These are phyloP conservation scores for Stachybotrys chlorohalonatus DNA, from an alignment of 2,329 filamentous ascomycete genomes.

Conservation along the genomic window DNA sequence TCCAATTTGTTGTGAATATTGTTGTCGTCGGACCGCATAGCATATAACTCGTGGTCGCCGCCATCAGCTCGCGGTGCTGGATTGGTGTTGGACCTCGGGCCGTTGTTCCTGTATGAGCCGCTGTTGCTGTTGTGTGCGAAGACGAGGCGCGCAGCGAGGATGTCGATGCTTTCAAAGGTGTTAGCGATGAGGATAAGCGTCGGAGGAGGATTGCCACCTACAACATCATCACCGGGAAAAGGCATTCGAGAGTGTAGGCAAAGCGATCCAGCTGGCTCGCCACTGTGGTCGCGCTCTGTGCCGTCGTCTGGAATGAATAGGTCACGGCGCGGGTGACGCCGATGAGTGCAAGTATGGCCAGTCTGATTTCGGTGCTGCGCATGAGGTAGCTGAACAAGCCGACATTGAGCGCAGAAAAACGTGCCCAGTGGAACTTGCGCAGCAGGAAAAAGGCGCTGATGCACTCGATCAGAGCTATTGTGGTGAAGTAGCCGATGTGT, in stretches of 20 bases:
- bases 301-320: slow-evolving; percentile 23
- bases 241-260: slow-evolving; percentile 26
- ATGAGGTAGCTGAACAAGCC: slow-evolving; percentile 24
- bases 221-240: slow-evolving; percentile 27
- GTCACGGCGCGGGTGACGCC: slow-evolving; percentile 25
- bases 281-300: slow-evolving; percentile 19
- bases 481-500: slow-evolving; percentile 31
- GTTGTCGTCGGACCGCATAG: neutral
- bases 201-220: slow-evolving; percentile 9
- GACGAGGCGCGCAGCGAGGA: slow-evolving; percentile 17
- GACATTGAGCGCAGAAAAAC: slow-evolving; percentile 8
- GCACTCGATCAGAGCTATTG: slow-evolving; percentile 25
- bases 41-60: neutral
- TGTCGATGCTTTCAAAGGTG: slow-evolving; percentile 11
- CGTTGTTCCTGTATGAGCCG: neutral
- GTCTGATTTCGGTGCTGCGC: slow-evolving; percentile 24
- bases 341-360: slow-evolving; percentile 22
- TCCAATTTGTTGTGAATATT: neutral
- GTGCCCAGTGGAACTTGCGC: slow-evolving; percentile 18
- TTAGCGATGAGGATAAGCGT: neutral
- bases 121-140: slow-evolving; percentile 3
- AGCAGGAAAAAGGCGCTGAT: slow-evolving; percentile 25
- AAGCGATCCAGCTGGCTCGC: slow-evolving; percentile 27
- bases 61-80: neutral
- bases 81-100: neutral